Base-by-base conservation (phyloP, 2,329 filamentous ascomycete species). In the Berkeleyomyces basicola region DNA sequence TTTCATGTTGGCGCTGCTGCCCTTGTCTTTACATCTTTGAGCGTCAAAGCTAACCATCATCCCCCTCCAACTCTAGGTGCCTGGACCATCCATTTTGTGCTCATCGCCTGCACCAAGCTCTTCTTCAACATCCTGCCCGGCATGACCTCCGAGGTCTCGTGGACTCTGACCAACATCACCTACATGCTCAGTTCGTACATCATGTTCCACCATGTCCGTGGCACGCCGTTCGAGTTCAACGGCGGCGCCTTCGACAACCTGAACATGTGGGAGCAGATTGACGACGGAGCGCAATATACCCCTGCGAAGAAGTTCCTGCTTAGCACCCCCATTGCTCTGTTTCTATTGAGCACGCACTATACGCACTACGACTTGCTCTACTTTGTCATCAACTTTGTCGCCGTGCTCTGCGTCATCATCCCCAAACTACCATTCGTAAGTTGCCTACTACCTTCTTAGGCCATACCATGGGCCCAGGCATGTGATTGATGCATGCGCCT, bases 211-310 rank as follows among this genome's bases (percentile, higher is more conserved):
- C 96, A 90, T 80, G 93, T 99, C 68, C 90, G 92, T 72, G 93
- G 93, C 69, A 90, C 97, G 57, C 93, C 93, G 4, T 99, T 99
- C 72, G 93, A 99, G 74, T 99, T 99, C 81, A 99, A 99, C 72
- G 87, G 89, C 63, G 93, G 93, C 65, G 93, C 93, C 69, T 99
- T 97, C 75, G 93, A 99, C 79, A 97, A 99, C 74, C 81, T 99
- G 71, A 99, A 97, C 78, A 97, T 99, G 93, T 99, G 93, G 93
- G 93, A 99, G 78, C 93, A 99, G 77, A 99, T 99, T 73, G 93
- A 99, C 78, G 95, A 97, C 70, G 93, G 93, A 57, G 93, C 93
- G 69, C 93, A 99, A 74, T 99, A 97, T 77, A 99, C 93, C 0
- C 93, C 93, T 3, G 89, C 93, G 67, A 99, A 99, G 80, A 99